Evolutionary conservation across 805 yeast genomes (phyloP).

Genomic region (Metschnikowia kunwiensis): DNA sequence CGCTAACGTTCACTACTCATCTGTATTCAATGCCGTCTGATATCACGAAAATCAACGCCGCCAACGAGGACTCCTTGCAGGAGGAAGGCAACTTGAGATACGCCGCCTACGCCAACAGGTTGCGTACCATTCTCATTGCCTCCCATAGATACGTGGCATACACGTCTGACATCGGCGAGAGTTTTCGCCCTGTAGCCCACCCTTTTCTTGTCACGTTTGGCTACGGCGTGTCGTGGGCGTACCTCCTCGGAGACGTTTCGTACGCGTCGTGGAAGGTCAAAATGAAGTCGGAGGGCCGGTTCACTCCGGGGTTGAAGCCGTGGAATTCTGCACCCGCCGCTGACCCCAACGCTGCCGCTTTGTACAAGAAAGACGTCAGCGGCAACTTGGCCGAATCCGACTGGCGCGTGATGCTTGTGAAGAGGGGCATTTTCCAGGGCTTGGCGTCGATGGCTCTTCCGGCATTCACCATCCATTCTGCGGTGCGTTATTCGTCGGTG

Average conservation of each 20-base stretch:
- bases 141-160: constrained; percentile 83
- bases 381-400: constrained; percentile 46
- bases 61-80: constrained; percentile 15
- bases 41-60: no score
- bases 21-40: no score
- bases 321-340: constrained; percentile 51
- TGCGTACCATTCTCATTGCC: constrained; percentile 66
- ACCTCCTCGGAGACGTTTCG: constrained; percentile 70
- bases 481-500: constrained; percentile 66
- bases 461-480: constrained; percentile 77
- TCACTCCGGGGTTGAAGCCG: constrained; percentile 59
- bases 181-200: constrained; percentile 78
- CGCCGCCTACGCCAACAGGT: constrained; percentile 77
- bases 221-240: constrained; percentile 74
- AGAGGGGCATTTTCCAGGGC: constrained; percentile 77
- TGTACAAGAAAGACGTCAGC: constrained; percentile 22
- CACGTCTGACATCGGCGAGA: constrained; percentile 83
- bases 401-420: constrained; percentile 62
- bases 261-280: constrained; percentile 72
- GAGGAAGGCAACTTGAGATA: constrained; percentile 50
- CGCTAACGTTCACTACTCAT: no score
- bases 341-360: constrained; percentile 36
- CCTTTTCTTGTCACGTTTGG: constrained; percentile 62
- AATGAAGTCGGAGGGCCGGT: constrained; percentile 62
- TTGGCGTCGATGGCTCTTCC: constrained; percentile 86